A percentile compares a stretch with the other conserved stretches of the same genome.
Conservation (phyloP, 2,329 filamentous ascomycete genomes). For the Talaromyces piceae region DNA sequence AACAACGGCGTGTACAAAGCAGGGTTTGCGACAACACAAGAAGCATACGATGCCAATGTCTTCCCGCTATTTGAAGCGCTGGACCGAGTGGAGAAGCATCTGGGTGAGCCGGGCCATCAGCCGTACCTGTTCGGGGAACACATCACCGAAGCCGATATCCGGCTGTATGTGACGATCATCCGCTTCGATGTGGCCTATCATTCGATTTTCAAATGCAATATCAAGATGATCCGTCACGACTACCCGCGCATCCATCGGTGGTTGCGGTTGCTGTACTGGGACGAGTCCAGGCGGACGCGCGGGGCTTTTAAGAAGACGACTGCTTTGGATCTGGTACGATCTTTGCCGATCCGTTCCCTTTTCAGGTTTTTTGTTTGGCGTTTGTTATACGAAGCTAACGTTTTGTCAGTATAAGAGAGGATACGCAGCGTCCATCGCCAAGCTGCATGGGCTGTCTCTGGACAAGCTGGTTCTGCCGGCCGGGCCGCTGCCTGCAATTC, state of each 20-base stretch:
- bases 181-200: slow-evolving; percentile 68
- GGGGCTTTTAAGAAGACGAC: slow-evolving; percentile 40
- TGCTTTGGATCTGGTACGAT: slow-evolving; percentile 33
- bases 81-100: slow-evolving; percentile 63
- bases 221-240: slow-evolving; percentile 56
- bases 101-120: slow-evolving; percentile 42
- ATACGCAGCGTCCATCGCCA: background rate
- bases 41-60: slow-evolving; percentile 68
- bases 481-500: background rate
- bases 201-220: slow-evolving; percentile 70
- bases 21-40: slow-evolving; percentile 71
- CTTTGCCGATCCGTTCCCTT: too few species aligned
- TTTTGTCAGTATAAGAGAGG: background rate
- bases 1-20: slow-evolving; percentile 52
- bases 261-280: slow-evolving; percentile 42
- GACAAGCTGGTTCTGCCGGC: background rate
- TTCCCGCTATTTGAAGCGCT: slow-evolving; percentile 62
- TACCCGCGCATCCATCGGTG: slow-evolving; percentile 45
- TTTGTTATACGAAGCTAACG: too few species aligned
- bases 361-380: too few species aligned
- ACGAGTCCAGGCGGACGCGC: slow-evolving; percentile 35
- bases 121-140: slow-evolving; percentile 66
- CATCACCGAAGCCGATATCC: slow-evolving; percentile 71
- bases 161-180: slow-evolving; percentile 61
- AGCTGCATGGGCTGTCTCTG: background rate